Conservation (phyloP, 169 alveolate species). For the Plasmodium reichenowi region DNA sequence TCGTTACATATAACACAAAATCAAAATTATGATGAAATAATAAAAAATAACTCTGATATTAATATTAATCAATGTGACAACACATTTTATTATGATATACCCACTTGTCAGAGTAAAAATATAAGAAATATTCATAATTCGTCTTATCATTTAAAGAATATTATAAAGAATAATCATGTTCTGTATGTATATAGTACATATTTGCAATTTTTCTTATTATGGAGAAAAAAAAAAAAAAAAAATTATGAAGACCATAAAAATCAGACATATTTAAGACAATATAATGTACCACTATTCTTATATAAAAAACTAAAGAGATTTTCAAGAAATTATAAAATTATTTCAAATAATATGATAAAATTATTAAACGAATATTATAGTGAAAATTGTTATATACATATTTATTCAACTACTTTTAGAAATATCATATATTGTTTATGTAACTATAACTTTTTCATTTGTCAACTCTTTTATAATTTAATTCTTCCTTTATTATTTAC, state of each 20-base stretch:
- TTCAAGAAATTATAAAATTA: constrained; percentile 26
- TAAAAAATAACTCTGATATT: no score
- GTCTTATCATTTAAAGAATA: neutral
- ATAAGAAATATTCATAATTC: no score
- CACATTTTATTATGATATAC: no score
- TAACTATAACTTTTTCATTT: constrained; percentile 33
- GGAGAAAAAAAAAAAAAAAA: neutral
- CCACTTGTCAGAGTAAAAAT: no score
- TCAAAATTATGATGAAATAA: no score
- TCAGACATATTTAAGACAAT: no score
- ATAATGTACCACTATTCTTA: neutral
- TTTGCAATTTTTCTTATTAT: constrained; percentile 25
- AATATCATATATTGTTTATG: constrained; percentile 43
- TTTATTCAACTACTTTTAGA: constrained; percentile 44
- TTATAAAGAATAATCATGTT: neutral
- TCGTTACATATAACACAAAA: no score
- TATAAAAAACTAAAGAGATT: constrained; percentile 17
- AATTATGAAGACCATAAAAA: no score
- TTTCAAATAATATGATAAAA: constrained; percentile 23
- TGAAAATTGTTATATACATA: constrained; percentile 38
- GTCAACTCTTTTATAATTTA: constrained; percentile 40
- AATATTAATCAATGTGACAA: no score
- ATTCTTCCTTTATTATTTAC: constrained; percentile 31
- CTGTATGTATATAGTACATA: constrained; percentile 34
- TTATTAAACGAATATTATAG: constrained; percentile 28